Conservation (phyloP, 495 filamentous ascomycete species). For the Talaromyces thailandensis region DNA sequence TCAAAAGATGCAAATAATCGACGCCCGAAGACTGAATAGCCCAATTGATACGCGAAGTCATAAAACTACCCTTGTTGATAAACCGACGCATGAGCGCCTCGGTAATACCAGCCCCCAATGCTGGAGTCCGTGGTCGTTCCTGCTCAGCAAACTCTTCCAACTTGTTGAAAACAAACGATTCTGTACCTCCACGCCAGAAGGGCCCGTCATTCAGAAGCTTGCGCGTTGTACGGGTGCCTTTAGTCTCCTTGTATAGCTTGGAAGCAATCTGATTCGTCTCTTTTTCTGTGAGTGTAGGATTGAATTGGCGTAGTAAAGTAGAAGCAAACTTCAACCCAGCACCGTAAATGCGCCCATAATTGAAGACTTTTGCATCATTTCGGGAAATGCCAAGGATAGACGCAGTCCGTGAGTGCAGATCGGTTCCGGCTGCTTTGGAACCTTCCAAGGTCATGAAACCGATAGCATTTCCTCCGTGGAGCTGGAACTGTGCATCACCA, state of each 20-base stretch:
- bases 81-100: constrained; percentile 84
- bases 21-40: constrained; percentile 96
- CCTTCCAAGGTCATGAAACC: constrained; percentile 99
- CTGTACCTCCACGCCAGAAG: constrained; percentile 96
- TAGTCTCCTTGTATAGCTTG: constrained; percentile 80
- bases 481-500: constrained; percentile 84
- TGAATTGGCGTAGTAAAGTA: constrained; percentile 85
- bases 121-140: constrained; percentile 81
- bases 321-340: constrained; percentile 90
- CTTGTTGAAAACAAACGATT: constrained; percentile 96
- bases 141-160: constrained; percentile 96
- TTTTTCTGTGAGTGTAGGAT: constrained; percentile 66
- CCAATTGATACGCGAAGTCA: constrained; percentile 98
- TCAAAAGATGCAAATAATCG: constrained; percentile 92
- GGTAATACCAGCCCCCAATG: constrained; percentile 93
- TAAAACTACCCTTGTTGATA: constrained; percentile 82
- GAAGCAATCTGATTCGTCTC: constrained; percentile 67
- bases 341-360: constrained; percentile 97
- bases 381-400: constrained; percentile 84
- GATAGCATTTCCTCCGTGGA: constrained; percentile 93
- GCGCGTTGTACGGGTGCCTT: constrained; percentile 68
- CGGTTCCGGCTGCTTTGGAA: constrained; percentile 85
- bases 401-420: constrained; percentile 91
- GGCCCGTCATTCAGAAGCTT: constrained; percentile 58
- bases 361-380: constrained; percentile 96